Base-by-base conservation (phyloP, 805 yeast species). In the Komagataella pastoris region DNA sequence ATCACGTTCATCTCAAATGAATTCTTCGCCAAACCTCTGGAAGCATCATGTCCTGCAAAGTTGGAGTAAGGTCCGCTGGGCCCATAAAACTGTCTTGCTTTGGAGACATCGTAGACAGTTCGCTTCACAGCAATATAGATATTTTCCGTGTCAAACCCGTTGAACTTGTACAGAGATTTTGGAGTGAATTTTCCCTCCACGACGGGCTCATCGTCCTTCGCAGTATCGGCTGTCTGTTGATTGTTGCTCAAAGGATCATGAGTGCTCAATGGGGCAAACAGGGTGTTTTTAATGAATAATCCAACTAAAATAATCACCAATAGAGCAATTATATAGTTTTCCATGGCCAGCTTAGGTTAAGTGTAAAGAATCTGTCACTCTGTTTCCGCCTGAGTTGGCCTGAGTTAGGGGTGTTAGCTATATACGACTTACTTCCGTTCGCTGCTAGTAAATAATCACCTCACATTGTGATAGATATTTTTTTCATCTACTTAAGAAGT, bases 1-100 rank as follows among this genome's bases (percentile, higher is more conserved):
- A 93, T 70, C 63, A 73, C 74, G 51, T 72, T 79, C 19, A 71
- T 57, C 50, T 89, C 97, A 67, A 90, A 91, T 17, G 95, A 85
- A 66, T 89, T 90, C 59, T 78, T 71, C 0, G 97, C 97, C 52
- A 91, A 75, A 0, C 97, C 98, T 57, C 98, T 74, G 0, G 95
- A 84, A 3, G 97, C 97, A 68, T 91, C 98, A 58, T 87, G 84
- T 1, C 98, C 98, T 0, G 97, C 97, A 73, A 91, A 91, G 62
- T 86, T 88, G 47, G 86, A 81, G 67, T 91, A 91, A 0, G 97
- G 96, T 0, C 97, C 97, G 30, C 91, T 87, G 6, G 98, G 98
- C 0, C 98, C 98, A 65, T 91, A 91, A 63, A 91, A 90, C 48
- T 78, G 77, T 56, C 90, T 78, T 0, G 95, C 95, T 8, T 73